Percentiles rank a stretch among this genome's conserved stretches.
Evolutionary conservation across 208 protist species (phyloP).

Genomic region (Leishmania turanica): DNA sequence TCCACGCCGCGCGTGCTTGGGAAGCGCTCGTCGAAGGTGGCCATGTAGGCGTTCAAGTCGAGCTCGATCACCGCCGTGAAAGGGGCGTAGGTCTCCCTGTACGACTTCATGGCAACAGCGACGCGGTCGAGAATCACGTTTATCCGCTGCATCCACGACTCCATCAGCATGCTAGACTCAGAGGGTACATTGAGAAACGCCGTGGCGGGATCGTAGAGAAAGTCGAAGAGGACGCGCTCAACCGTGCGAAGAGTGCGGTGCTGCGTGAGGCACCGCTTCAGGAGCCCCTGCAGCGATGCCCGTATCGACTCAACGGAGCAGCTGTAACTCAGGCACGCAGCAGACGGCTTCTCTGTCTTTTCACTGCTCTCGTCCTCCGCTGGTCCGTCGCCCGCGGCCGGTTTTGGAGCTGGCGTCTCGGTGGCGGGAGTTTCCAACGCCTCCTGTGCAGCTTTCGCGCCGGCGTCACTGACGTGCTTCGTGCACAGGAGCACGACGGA

Average conservation of each 20-base stretch:
- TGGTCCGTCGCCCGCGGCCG: neutral
- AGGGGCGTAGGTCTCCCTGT: slow-evolving; percentile 69
- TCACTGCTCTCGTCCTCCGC: neutral
- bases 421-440: neutral
- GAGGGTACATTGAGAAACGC: slow-evolving; percentile 68
- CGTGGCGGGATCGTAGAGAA: slow-evolving; percentile 87
- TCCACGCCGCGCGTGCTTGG: slow-evolving; percentile 72
- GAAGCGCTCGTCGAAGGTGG: slow-evolving; percentile 72
- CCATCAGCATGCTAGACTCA: slow-evolving; percentile 50
- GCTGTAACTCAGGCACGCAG: slow-evolving; percentile 53
- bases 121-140: slow-evolving; percentile 56
- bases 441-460: neutral
- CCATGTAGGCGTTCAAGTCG: slow-evolving; percentile 74
- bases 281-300: slow-evolving; percentile 57
- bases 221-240: slow-evolving; percentile 89
- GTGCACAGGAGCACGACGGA: slow-evolving; percentile 59
- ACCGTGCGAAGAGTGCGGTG: slow-evolving; percentile 90
- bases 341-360: neutral
- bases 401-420: no score
- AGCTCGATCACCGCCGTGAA: slow-evolving; percentile 81
- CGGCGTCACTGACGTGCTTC: slow-evolving; percentile 5
- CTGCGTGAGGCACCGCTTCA: slow-evolving; percentile 73
- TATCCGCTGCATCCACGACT: slow-evolving; percentile 60
- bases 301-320: slow-evolving; percentile 62
- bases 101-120: slow-evolving; percentile 57